Evolutionary conservation across 2,329 filamentous ascomycete species (phyloP).

Genomic region (Colletotrichum liaoningense): DNA sequence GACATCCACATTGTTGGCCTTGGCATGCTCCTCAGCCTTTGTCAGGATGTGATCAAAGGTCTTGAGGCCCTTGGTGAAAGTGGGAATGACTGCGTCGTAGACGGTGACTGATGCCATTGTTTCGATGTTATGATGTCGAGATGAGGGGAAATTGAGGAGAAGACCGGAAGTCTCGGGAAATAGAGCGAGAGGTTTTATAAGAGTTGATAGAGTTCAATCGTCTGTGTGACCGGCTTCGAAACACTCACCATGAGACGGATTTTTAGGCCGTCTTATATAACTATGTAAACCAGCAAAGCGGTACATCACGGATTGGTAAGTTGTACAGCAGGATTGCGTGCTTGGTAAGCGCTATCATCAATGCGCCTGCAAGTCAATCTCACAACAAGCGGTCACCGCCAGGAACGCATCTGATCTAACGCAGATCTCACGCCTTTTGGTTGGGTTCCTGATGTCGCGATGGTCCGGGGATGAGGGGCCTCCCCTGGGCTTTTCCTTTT

Average conservation of each 20-base stretch:
- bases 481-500: neutral
- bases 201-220: neutral
- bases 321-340: slow-evolving; percentile 10
- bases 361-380: slow-evolving; percentile 3
- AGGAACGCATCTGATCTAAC: slow-evolving; percentile 6
- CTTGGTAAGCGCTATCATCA: slow-evolving; percentile 16
- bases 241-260: neutral
- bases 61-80: slow-evolving; percentile 40
- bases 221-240: neutral
- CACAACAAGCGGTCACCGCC: slow-evolving; percentile 18
- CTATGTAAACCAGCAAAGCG: neutral
- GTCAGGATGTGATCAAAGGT: slow-evolving; percentile 44
- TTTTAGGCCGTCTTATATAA: slow-evolving; percentile 7
- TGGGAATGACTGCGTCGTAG: slow-evolving; percentile 43
- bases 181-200: neutral
- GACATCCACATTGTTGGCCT: slow-evolving; percentile 40
- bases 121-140: slow-evolving; percentile 7
- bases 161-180: neutral
- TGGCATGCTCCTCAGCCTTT: slow-evolving; percentile 44
- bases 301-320: slow-evolving; percentile 17
- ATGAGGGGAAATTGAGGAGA: neutral
- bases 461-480: neutral
- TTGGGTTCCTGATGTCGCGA: neutral
- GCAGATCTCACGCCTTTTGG: neutral
- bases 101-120: slow-evolving; percentile 44